Percentiles rank a stretch among this genome's conserved stretches.
These are phyloP conservation scores for Leccinum holopus DNA, from an alignment of 1,284 basidiomycete species.

Conservation along the genomic window DNA sequence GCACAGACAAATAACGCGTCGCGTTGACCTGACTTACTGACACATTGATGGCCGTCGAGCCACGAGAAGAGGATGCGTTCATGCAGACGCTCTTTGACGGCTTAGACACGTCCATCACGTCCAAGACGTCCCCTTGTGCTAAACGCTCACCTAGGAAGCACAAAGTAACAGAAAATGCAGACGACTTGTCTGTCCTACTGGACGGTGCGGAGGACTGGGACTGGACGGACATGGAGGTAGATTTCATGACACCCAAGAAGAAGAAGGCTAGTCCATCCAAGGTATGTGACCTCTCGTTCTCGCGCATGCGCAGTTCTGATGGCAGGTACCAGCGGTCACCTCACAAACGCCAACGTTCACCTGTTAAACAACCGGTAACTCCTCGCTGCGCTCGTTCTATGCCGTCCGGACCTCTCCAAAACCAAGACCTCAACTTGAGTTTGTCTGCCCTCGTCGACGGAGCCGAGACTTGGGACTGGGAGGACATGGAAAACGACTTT, in stretches of 20 bases:
- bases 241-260: conserved; percentile 43
- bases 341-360: conserved; percentile 17
- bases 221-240: conserved; percentile 44
- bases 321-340: conserved; percentile 16
- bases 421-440: conserved; percentile 22
- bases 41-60: conserved; percentile 18
- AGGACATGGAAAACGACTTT: conserved; percentile 45
- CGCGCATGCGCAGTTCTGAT: neutral
- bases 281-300: conserved; percentile 3
- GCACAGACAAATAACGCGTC: conserved; percentile 29
- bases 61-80: conserved; percentile 45
- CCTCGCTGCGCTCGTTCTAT: conserved; percentile 14
- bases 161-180: conserved; percentile 4
- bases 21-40: conserved; percentile 10
- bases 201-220: conserved; percentile 58
- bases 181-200: conserved; percentile 43
- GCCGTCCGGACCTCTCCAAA: neutral
- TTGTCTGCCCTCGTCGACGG: conserved; percentile 41
- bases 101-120: conserved; percentile 38
- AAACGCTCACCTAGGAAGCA: conserved; percentile 14
- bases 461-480: conserved; percentile 53
- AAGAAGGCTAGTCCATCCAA: conserved; percentile 23
- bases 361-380: conserved; percentile 17
- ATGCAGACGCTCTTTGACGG: conserved; percentile 47
- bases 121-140: neutral